A percentile compares a stretch with the other conserved stretches of the same genome.
These are phyloP conservation scores for Daldinia decipiens DNA, from an alignment of 495 filamentous ascomycete genomes.

Conservation along the genomic window DNA sequence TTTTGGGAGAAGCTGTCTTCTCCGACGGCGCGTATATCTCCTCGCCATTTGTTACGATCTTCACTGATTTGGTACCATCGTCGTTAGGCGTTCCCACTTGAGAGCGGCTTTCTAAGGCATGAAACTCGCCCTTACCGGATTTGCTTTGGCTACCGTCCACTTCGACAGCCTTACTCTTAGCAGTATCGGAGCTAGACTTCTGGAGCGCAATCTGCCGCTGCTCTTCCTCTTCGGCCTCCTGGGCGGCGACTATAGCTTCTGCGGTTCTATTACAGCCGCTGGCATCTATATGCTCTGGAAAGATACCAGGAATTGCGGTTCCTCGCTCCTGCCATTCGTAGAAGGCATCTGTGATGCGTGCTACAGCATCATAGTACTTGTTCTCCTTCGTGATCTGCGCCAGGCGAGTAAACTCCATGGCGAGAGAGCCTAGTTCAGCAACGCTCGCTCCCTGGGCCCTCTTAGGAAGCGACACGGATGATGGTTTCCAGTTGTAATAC, in stretches of 20 bases:
- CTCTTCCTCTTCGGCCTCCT: conserved; percentile 21
- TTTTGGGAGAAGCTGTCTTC: conserved; percentile 17
- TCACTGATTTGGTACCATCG: conserved; percentile 29
- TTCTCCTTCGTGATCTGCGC: conserved; percentile 88
- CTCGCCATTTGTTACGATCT: conserved; percentile 33
- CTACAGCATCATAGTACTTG: conserved; percentile 95
- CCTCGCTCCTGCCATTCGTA: conserved; percentile 76
- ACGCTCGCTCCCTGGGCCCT: conserved; percentile 73
- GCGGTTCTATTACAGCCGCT: conserved; percentile 63
- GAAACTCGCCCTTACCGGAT: conserved; percentile 9
- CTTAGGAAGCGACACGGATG: conserved; percentile 70
- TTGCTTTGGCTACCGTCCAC: conserved; percentile 1
- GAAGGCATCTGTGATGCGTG: conserved; percentile 88
- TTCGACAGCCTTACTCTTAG: conserved; percentile 13
- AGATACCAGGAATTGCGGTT: conserved; percentile 83
- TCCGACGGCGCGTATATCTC: conserved; percentile 25
- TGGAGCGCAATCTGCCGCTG: conserved; percentile 13
- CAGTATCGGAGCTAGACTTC: conserved; percentile 5
- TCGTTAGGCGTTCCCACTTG: conserved; percentile 34
- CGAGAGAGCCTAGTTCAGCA: conserved; percentile 89
- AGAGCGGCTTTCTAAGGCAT: conserved; percentile 27
- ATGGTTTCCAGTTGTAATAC: conserved; percentile 85
- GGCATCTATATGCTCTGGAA: conserved; percentile 83
- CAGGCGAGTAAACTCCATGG: conserved; percentile 94
- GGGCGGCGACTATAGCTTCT: conserved; percentile 35